Conservation (phyloP, 768 basidiomycete genomes). For the Hortiboletus flavorubellus region DNA sequence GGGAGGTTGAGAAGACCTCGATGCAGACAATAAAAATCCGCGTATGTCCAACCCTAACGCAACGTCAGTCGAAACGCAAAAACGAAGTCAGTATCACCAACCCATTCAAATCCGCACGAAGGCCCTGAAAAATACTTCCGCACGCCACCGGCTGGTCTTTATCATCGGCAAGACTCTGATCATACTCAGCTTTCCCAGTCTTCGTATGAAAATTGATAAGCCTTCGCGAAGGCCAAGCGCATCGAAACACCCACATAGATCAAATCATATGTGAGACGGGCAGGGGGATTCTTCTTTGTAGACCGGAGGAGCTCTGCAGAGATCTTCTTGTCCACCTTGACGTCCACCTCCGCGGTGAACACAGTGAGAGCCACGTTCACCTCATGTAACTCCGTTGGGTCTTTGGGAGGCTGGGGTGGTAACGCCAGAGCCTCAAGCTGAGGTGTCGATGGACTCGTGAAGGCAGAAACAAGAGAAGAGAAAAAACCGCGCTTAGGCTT, state of each 20-base stretch:
- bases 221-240: not conserved
- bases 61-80: not conserved
- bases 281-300: slow-evolving; percentile 93
- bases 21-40: slow-evolving; percentile 52
- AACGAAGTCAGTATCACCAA: slow-evolving; percentile 29
- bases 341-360: slow-evolving; percentile 45
- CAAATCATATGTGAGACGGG: slow-evolving; percentile 68
- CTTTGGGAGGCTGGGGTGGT: slow-evolving; percentile 17
- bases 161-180: slow-evolving; percentile 68
- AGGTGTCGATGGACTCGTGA: slow-evolving; percentile 17
- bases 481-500: slow-evolving; percentile 44
- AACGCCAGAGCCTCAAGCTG: slow-evolving; percentile 6
- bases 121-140: slow-evolving; percentile 82
- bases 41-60: slow-evolving; percentile 7
- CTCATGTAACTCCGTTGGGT: slow-evolving; percentile 22
- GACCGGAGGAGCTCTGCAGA: slow-evolving; percentile 76
- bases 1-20: not conserved
- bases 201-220: slow-evolving; percentile 26
- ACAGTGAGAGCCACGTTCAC: slow-evolving; percentile 32
- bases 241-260: slow-evolving; percentile 51
- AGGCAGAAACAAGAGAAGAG: slow-evolving; percentile 33
- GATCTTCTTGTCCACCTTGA: slow-evolving; percentile 62
- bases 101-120: slow-evolving; percentile 86
- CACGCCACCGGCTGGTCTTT: slow-evolving; percentile 51
- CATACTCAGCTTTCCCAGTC: slow-evolving; percentile 83